Evolutionary conservation across 2,329 filamentous ascomycete genomes (phyloP), one percentile per base, ranked within the genome.

Genomic region (Colletotrichum sp.): DNA sequence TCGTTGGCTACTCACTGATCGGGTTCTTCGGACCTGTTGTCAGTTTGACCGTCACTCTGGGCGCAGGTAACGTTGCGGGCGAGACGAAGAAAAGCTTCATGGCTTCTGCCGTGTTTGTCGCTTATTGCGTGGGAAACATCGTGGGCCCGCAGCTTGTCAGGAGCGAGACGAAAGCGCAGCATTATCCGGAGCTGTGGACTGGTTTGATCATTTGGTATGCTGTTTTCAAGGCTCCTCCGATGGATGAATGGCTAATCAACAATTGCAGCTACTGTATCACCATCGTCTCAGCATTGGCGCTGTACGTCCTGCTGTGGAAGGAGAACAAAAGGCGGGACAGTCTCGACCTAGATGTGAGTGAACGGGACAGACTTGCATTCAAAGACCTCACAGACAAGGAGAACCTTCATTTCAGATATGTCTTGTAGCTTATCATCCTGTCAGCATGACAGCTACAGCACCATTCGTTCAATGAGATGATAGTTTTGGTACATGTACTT

Each of bases 31-130:
- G 90, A 0, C 89, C 90, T 0, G 90, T 92, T 0, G 90, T 91
- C 0, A 89, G 87, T 44, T 82, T 77, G 57, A 76, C 72, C 1
- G 76, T 77, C 15, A 71, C 57, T 7, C 26, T 71, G 5, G 68
- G 68, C 0, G 57, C 68, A 82, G 86, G 86, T 8, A 92, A 92
- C 78, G 89, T 92, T 0, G 90, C 90, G 0, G 90, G 91, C 4
- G 89, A 89, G 5, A 91, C 90, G 0, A 92, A 92, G 83, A 92
- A 92, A 82, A 89, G 87, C 52, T 87, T 89, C 71, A 92, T 90
- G 87, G 90, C 90, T 1, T 88, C 88, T 0, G 88, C 88, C 0
- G 90, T 91, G 1, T 92, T 92, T 71, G 89, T 91, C 0, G 89
- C 89, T 3, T 92, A 92, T 75, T 90, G 88, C 39, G 89, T 92